Percentiles rank a stretch among this genome's conserved stretches.
Evolutionary conservation across 148 eudicot species (phyloP).

Genomic region (Beta vulgaris): DNA sequence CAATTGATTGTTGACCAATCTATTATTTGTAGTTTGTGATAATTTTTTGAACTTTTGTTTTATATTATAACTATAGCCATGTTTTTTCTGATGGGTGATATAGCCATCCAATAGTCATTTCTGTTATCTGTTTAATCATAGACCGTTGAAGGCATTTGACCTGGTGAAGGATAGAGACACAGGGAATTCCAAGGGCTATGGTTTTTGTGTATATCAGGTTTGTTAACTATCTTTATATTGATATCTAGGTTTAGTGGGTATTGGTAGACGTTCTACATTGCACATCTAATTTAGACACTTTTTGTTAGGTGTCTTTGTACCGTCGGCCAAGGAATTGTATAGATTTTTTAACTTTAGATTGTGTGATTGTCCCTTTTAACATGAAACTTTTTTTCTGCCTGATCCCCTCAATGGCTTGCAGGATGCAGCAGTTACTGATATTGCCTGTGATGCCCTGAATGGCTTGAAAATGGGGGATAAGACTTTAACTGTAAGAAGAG

Average conservation of each 20-base stretch:
- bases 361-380: background rate
- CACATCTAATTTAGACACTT: background rate
- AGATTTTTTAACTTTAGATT: background rate
- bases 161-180: constrained; percentile 95
- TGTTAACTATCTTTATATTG: constrained; percentile 12
- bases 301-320: too few relatives aligned
- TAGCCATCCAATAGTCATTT: background rate
- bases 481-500: constrained; percentile 86
- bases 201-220: constrained; percentile 83
- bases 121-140: constrained; percentile 25
- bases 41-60: background rate
- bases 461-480: constrained; percentile 98
- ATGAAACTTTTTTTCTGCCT: constrained; percentile 12
- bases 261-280: background rate
- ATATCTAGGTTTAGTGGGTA: background rate
- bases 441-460: constrained; percentile 94
- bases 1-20: background rate
- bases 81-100: background rate
- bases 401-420: too few relatives aligned
- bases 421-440: constrained; percentile 82
- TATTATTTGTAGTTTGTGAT: background rate
- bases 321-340: background rate
- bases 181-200: constrained; percentile 93
- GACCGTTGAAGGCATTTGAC: constrained; percentile 83
- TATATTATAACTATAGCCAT: background rate